Evolutionary conservation across 345 rosid species (phyloP), one percentile per base, ranked within the genome.

Genomic region (Trapa bicornis): DNA sequence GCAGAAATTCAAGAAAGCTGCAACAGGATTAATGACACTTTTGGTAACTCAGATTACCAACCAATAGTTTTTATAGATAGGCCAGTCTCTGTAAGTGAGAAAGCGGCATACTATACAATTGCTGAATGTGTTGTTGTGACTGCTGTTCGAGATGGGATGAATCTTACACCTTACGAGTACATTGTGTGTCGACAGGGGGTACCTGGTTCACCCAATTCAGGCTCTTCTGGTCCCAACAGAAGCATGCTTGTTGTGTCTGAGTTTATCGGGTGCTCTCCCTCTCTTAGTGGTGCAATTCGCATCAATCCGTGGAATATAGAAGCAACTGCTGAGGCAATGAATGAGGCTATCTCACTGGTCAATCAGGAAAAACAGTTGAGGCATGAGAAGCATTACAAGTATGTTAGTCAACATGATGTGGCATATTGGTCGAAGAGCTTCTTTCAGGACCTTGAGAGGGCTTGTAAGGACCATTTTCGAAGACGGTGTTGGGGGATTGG

Each of bases 341-440:
- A 85, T 53, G 90, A 87, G 78, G 84, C 90, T 2, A 85, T 87
- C 71, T 84, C 90, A 35, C 75, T 82, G 88, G 66, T 66, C 29
- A 83, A 80, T 74, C 63, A 77, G 71, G 93, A 87, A 77, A 83
- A 87, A 75, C 82, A 87, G 54, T 71, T 87, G 81, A 86, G 98
- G 32, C 98, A 93, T 73, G 98, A 93, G 83, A 93, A 93, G 79
- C 98, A 93, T 80, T 93, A 87, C 65, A 83, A 81, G 77, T 87
- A 87, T 72, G 88, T 87, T 33, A 85, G 83, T 80, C 73, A 83
- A 16, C 94, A 87, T 72, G 90, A 87, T 75, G 90, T 85, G 63
- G 88, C 90, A 2, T 87, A 85, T 74, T 87, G 94, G 94, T 80
- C 90, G 11, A 71, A 74, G 60, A 87, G 94, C 76, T 87, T 87